These are phyloP conservation scores for Trichoderma afroharzianum DNA, from an alignment of 2,329 filamentous ascomycete species.

Conservation along the genomic window DNA sequence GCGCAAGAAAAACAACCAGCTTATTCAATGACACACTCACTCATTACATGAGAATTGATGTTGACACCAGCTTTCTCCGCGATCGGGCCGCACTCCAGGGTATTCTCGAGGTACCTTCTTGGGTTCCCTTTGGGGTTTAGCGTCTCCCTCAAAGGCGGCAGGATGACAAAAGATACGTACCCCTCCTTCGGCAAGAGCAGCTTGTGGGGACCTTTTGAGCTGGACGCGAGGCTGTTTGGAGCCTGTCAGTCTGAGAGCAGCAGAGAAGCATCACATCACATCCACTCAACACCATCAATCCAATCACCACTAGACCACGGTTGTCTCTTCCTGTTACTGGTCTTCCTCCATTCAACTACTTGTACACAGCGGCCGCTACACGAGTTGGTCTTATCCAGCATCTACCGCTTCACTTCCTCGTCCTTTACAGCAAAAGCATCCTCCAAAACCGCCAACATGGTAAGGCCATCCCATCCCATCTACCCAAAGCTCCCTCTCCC, in stretches of 20 bases:
- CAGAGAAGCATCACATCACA: neutral
- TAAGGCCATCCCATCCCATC: slow-evolving; percentile 31
- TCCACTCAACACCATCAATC: slow-evolving; percentile 1
- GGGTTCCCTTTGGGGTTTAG: neutral
- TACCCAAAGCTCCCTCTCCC: neutral
- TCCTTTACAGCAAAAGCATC: neutral
- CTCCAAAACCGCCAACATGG: slow-evolving; percentile 41
- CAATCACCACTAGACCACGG: neutral
- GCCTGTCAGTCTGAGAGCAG: slow-evolving; percentile 22
- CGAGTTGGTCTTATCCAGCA: neutral
- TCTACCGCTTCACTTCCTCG: neutral
- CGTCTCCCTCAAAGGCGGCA: neutral
- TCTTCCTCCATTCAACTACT: neutral
- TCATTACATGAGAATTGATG: neutral
- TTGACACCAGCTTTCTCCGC: slow-evolving; percentile 18
- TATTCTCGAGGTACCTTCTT: neutral
- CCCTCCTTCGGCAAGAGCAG: neutral
- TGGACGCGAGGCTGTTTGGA: slow-evolving; percentile 29
- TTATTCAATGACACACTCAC: neutral
- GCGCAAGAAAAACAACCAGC: neutral
- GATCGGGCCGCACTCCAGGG: slow-evolving; percentile 18
- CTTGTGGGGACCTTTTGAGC: neutral
- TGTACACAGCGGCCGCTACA: neutral
- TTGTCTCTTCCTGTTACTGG: neutral
- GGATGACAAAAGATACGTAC: slow-evolving; percentile 22